A percentile compares a stretch with the other conserved stretches of the same genome.
Conservation (phyloP, 805 yeast genomes). For the Phaffomyces opuntiae region DNA sequence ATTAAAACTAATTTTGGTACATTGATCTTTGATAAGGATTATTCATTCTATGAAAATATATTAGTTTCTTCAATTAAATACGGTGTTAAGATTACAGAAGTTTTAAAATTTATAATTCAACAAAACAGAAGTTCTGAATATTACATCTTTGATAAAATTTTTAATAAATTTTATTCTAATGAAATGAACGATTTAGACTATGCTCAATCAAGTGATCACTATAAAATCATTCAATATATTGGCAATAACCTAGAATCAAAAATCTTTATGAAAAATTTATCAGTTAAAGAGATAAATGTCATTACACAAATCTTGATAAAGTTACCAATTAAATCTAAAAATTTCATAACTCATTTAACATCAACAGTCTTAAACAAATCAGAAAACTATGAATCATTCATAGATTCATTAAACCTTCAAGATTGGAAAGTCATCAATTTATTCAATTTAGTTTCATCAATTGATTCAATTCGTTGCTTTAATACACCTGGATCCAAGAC, state of each 20-base stretch:
- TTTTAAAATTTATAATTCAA: constrained; percentile 12
- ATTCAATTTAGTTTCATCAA: neutral
- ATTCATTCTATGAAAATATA: constrained; percentile 10
- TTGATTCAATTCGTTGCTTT: constrained; percentile 1
- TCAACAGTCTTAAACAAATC: neutral
- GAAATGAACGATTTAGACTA: neutral
- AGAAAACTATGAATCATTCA: neutral
- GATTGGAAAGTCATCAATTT: neutral
- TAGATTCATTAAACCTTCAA: neutral
- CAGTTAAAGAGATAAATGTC: neutral
- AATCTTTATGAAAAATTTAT: constrained; percentile 10
- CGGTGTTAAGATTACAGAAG: constrained; percentile 9
- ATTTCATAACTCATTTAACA: neutral
- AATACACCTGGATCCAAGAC: neutral
- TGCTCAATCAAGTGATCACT: neutral
- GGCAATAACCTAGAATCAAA: constrained; percentile 19
- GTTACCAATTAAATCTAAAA: neutral
- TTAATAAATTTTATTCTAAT: neutral
- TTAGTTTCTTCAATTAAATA: constrained; percentile 4
- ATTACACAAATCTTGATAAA: neutral
- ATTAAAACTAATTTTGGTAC: constrained; percentile 16
- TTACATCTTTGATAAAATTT: constrained; percentile 11
- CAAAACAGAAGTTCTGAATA: constrained; percentile 13
- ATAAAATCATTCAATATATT: constrained; percentile 9
- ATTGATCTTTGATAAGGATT: neutral